A percentile compares a stretch with the other conserved stretches of the same genome.
These are phyloP conservation scores for Achlya hypogyna DNA, from an alignment of 352 stramenopile species.

Conservation along the genomic window DNA sequence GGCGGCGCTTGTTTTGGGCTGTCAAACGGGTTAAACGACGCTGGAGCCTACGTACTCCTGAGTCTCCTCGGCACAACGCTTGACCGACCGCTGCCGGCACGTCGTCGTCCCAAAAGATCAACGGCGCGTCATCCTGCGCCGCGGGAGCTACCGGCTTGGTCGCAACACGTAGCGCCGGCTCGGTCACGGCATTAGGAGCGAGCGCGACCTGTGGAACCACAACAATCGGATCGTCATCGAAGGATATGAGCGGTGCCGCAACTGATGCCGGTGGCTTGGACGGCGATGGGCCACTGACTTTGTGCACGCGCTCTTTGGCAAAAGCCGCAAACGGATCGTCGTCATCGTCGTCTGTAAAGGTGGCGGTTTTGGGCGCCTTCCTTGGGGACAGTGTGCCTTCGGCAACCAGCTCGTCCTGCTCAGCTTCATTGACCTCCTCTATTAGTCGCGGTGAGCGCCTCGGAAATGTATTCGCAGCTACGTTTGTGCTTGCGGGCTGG, in stretches of 20 bases:
- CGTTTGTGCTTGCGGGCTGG: conserved; percentile 21
- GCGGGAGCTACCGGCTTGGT: neutral
- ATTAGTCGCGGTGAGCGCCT: conserved; percentile 23
- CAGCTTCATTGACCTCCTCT: conserved; percentile 24
- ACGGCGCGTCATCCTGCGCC: neutral
- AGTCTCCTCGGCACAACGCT: neutral
- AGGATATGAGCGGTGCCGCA: neutral
- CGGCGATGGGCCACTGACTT: conserved; percentile 25
- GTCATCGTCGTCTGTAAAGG: neutral
- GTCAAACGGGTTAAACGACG: conserved; percentile 26
- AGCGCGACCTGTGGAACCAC: too few species aligned
- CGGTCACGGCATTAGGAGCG: too few species aligned
- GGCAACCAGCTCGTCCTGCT: conserved; percentile 48
- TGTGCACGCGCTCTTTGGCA: conserved; percentile 21
- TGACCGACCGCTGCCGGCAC: neutral
- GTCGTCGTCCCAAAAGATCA: conserved; percentile 1
- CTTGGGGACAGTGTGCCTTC: conserved; percentile 44
- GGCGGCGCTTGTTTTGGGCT: conserved; percentile 8
- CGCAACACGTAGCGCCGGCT: neutral
- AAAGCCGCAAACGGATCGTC: conserved; percentile 20
- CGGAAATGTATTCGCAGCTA: neutral
- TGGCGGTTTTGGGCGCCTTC: conserved; percentile 15
- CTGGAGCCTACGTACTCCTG: neutral
- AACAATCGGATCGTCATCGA: too few species aligned
- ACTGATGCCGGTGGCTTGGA: neutral